These are phyloP conservation scores for Rubia balearica DNA, from an alignment of 305 asterid genomes.

Conservation along the genomic window DNA sequence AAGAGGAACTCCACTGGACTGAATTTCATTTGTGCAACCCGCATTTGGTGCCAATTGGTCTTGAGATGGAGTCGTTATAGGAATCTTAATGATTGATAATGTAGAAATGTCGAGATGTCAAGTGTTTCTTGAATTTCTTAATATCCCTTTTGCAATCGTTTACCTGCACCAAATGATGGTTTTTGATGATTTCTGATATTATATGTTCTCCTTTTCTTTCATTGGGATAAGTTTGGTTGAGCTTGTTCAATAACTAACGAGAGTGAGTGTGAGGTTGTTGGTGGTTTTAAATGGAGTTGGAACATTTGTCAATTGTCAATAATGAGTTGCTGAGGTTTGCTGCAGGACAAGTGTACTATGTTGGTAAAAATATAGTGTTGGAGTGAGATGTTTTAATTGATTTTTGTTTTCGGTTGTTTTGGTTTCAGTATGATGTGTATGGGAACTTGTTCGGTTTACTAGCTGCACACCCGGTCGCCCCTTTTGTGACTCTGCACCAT, in stretches of 20 bases:
- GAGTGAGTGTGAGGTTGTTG: neutral
- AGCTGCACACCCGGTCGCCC: slow-evolving; percentile 79
- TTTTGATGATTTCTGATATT: neutral
- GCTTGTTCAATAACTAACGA: neutral
- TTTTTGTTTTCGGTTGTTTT: neutral
- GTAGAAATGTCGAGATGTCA: neutral
- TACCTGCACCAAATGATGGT: neutral
- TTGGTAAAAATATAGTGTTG: neutral
- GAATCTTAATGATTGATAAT: neutral
- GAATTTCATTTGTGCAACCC: neutral
- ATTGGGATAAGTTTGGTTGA: neutral
- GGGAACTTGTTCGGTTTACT: slow-evolving; percentile 85
- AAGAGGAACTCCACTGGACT: neutral
- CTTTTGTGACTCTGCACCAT: slow-evolving; percentile 82
- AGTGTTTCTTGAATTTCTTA: neutral
- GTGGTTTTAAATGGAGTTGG: neutral
- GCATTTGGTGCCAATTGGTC: neutral
- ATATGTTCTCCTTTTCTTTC: neutral
- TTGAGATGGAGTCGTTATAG: neutral
- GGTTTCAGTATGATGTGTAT: slow-evolving; percentile 68
- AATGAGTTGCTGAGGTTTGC: slow-evolving; percentile 5
- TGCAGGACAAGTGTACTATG: neutral
- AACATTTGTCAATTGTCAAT: neutral
- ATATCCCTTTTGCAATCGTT: neutral
- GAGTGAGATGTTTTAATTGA: neutral